phyloP scores from a whole-genome alignment of 768 basidiomycete genomes.

The Ramaria rubella region DNA sequence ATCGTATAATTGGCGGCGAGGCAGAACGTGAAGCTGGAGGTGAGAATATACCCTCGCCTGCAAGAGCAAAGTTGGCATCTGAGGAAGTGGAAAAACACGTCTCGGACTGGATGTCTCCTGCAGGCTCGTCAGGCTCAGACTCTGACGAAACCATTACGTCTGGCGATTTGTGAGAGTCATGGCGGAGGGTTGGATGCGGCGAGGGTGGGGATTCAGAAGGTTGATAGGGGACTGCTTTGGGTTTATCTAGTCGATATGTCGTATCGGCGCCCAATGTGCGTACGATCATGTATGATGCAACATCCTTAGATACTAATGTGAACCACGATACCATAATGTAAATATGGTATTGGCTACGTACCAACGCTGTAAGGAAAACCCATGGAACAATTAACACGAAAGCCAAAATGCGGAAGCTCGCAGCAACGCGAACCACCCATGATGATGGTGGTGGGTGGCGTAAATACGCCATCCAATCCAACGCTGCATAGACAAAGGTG shows the following conservation, averaged over 20 bases:
- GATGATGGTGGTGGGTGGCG: conserved; percentile 60
- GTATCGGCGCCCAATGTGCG: conserved; percentile 63
- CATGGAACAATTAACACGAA: conserved; percentile 42
- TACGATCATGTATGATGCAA: conserved; percentile 75
- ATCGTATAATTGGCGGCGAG: conserved; percentile 44
- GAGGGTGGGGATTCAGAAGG: not conserved
- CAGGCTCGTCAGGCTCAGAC: not conserved
- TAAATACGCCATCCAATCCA: conserved; percentile 35
- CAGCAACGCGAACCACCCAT: conserved; percentile 61
- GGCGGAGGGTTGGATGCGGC: not conserved
- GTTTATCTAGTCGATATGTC: conserved; percentile 42
- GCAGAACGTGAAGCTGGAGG: conserved; percentile 61
- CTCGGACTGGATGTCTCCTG: not conserved
- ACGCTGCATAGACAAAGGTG: not conserved
- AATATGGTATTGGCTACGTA: conserved; percentile 27
- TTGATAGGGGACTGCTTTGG: conserved; percentile 50
- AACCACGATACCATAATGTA: not conserved
- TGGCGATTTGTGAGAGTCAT: not conserved
- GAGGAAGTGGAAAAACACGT: conserved; percentile 45
- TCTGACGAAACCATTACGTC: not conserved
- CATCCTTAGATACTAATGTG: conserved; percentile 46
- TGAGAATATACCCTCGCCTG: conserved; percentile 69
- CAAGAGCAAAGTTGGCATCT: conserved; percentile 45
- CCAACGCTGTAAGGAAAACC: conserved; percentile 58
- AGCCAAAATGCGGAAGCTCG: conserved; percentile 58